phyloP scores from a whole-genome alignment of 2,329 filamentous ascomycete genomes.

The Penicillium sp. region DNA sequence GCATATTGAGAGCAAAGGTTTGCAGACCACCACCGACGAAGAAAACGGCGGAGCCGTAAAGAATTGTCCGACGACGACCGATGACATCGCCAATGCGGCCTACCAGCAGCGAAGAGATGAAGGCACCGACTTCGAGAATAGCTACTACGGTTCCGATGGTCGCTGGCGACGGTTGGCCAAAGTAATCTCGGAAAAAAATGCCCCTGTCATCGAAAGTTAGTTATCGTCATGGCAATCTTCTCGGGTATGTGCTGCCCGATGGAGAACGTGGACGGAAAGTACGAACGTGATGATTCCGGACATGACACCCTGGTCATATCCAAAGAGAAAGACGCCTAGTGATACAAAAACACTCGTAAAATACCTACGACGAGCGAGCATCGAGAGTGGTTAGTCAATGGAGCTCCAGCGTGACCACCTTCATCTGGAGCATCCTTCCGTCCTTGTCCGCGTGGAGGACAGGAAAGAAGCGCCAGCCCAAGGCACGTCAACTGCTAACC shows the following conservation, averaged over 20 bases:
- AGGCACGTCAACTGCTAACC: not conserved
- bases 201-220: conserved; percentile 51
- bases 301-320: conserved; percentile 62
- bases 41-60: conserved; percentile 91
- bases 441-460: not conserved
- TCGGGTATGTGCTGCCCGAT: not conserved
- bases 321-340: conserved; percentile 59
- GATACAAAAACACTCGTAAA: conserved; percentile 79
- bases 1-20: conserved; percentile 72
- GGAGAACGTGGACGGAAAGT: conserved; percentile 2
- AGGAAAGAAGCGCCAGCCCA: not conserved
- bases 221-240: not conserved
- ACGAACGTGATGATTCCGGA: conserved; percentile 62
- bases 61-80: conserved; percentile 79
- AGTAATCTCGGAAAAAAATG: conserved; percentile 83
- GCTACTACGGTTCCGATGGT: conserved; percentile 96
- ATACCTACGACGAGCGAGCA: conserved; percentile 55
- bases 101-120: conserved; percentile 80
- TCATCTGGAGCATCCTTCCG: too few relatives aligned
- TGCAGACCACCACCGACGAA: conserved; percentile 77
- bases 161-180: conserved; percentile 77
- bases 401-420: not conserved
- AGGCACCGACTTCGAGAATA: conserved; percentile 88
- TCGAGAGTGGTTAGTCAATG: not conserved
- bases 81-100: conserved; percentile 88